Conservation (phyloP, 352 stramenopile species). For the Globisporangium mamillatum region DNA sequence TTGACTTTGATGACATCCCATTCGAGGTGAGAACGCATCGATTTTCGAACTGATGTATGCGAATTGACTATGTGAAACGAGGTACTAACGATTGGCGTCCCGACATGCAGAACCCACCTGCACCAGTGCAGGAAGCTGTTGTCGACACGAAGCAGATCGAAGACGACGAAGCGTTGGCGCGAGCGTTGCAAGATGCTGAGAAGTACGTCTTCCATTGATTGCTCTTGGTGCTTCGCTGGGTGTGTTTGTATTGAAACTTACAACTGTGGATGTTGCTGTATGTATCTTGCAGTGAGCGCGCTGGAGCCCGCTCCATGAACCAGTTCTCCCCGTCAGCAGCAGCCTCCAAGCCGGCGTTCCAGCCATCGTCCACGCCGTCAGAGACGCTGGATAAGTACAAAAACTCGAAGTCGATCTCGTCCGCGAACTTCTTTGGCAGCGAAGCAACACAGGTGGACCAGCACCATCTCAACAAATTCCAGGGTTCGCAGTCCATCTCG, state of each 20-base stretch:
- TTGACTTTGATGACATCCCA: constrained; percentile 88
- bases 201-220: constrained; percentile 39
- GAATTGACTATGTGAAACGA: background rate
- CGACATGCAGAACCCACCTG: constrained; percentile 58
- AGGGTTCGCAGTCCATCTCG: constrained; percentile 82
- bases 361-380: constrained; percentile 14
- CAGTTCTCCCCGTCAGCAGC: constrained; percentile 13
- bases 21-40: constrained; percentile 52
- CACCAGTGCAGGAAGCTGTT: constrained; percentile 25
- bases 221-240: background rate
- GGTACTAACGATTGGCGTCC: background rate
- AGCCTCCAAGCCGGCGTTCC: constrained; percentile 9
- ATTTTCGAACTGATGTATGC: too few species aligned
- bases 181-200: constrained; percentile 76
- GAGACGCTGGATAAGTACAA: constrained; percentile 91
- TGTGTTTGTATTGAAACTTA: background rate
- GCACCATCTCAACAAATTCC: constrained; percentile 69
- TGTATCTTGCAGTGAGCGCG: constrained; percentile 26
- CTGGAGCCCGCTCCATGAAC: constrained; percentile 6
- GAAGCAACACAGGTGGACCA: constrained; percentile 56
- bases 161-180: constrained; percentile 82
- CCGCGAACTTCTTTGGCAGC: constrained; percentile 86
- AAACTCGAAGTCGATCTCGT: constrained; percentile 90
- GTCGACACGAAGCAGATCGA: constrained; percentile 77
- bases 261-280: background rate